Base-by-base conservation (phyloP, 2,329 filamentous ascomycete species). In the Colletotrichum neosansevieriae region DNA sequence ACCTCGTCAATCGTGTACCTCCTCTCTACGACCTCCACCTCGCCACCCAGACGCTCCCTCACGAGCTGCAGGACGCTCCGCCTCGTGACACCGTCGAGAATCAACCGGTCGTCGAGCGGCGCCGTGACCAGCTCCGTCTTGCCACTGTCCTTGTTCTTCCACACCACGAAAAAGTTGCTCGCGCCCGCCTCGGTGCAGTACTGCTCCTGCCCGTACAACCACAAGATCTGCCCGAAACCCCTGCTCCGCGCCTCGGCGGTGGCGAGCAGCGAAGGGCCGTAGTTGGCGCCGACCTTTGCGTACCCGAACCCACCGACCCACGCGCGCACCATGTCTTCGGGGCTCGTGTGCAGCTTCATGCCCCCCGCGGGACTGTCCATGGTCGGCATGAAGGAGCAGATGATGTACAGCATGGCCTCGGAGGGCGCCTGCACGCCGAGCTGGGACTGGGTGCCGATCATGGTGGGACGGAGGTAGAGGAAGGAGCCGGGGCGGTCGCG, bases 281-380 rank as follows among this genome's bases (percentile, higher is more conserved):
- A 98, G 84, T 97, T 98, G 70, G 94, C 94, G 62, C 94, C 94
- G 38, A 98, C 88, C 82, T 98, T 98, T 69, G 94, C 94, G 76
- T 92, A 94, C 1, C 94, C 94, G 78, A 97, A 97, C 10, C 95
- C 94, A 70, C 94, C 94, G 19, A 93, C 94, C 94, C 94, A 98
- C 12, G 94, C 94, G 72, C 94, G 91, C 66, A 97, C 90, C 84
- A 91, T 93, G 78, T 97, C 93, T 72, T 94, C 89, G 63, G 89
- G 87, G 51, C 88, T 92, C 0, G 94, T 95, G 76, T 95, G 88
- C 51, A 97, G 87, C 74, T 88, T 91, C 84, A 97, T 86, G 71
- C 89, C 89, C 38, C 85, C 86, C 0, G 77, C 72, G 5, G 83
- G 82, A 12, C 79, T 71, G 73, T 88, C 86, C 76, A 91, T 77